Evolutionary conservation across 768 basidiomycete species (phyloP).

Genomic region (Russula compacta): DNA sequence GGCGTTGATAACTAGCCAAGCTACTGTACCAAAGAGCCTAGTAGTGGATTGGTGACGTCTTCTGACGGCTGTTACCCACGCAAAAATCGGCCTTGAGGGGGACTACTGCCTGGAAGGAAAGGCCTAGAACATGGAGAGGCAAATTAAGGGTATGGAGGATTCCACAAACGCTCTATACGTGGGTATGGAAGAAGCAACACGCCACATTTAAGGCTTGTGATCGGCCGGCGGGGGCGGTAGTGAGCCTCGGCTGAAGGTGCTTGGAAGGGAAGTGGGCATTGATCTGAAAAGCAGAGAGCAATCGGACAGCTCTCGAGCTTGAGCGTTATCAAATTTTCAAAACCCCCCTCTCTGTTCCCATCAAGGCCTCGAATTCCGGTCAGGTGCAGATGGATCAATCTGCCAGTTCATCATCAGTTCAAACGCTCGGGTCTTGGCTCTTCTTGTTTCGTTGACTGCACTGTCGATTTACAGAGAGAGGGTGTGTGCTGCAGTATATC

Average conservation of each 20-base stretch:
- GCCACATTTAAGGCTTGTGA: conserved; percentile 6
- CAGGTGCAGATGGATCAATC: not conserved
- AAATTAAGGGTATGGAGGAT: not conserved
- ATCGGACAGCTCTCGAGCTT: not conserved
- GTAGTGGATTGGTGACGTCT: not conserved
- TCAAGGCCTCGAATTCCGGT: not conserved
- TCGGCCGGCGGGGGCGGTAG: conserved; percentile 1
- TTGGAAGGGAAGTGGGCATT: not conserved
- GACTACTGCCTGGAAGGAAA: not conserved
- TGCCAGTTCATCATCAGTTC: not conserved
- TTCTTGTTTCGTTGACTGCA: not conserved
- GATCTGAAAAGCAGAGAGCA: not conserved
- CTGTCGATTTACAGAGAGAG: not conserved
- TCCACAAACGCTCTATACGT: not conserved
- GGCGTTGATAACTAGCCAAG: not conserved
- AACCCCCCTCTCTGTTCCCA: not conserved
- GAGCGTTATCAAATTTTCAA: not conserved
- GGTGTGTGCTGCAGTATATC: not conserved
- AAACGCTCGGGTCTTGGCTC: not conserved
- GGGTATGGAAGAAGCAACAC: conserved; percentile 3
- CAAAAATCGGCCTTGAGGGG: not conserved
- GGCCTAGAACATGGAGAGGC: conserved; percentile 3
- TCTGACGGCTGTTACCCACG: not conserved
- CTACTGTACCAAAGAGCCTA: not conserved
- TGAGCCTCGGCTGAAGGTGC: not conserved